These are phyloP conservation scores for Syzygium malaccense DNA, from an alignment of 441 rosid species.

Conservation along the genomic window DNA sequence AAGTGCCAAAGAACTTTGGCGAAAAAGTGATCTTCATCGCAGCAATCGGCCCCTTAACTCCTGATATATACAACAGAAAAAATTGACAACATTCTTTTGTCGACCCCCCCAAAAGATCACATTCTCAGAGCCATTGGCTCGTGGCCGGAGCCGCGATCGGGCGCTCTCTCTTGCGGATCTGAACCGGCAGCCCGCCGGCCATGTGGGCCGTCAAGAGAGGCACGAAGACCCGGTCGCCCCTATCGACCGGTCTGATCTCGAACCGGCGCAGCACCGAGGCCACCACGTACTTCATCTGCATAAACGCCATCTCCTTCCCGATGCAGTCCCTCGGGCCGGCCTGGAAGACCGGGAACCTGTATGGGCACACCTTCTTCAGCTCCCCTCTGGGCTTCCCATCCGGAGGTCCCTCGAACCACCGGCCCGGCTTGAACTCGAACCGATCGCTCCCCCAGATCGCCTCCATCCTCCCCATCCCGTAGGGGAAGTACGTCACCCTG, in stretches of 20 bases:
- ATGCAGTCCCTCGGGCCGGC: constrained; percentile 64
- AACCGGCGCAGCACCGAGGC: constrained; percentile 47
- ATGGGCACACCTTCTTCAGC: constrained; percentile 31
- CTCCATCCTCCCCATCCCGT: constrained; percentile 55
- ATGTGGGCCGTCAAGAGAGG: constrained; percentile 86
- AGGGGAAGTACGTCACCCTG: constrained; percentile 39
- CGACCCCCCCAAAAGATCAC: neutral
- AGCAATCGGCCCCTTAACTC: neutral
- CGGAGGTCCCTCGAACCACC: constrained; percentile 24
- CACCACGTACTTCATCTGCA: constrained; percentile 50
- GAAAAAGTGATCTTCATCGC: neutral
- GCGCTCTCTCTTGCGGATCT: constrained; percentile 32
- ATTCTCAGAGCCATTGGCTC: neutral
- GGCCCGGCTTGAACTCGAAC: constrained; percentile 37
- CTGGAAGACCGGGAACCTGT: constrained; percentile 48
- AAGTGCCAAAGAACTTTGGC: neutral
- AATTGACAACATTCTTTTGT: neutral
- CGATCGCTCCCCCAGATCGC: constrained; percentile 50
- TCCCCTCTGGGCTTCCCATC: constrained; percentile 3
- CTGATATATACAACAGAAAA: neutral
- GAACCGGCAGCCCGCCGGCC: constrained; percentile 68
- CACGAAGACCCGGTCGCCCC: constrained; percentile 39
- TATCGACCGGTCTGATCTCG: constrained; percentile 31
- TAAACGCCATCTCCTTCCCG: constrained; percentile 53
- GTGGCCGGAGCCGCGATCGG: neutral